Conservation (phyloP, 78 protist species). For the Speleostelium caveatum region DNA sequence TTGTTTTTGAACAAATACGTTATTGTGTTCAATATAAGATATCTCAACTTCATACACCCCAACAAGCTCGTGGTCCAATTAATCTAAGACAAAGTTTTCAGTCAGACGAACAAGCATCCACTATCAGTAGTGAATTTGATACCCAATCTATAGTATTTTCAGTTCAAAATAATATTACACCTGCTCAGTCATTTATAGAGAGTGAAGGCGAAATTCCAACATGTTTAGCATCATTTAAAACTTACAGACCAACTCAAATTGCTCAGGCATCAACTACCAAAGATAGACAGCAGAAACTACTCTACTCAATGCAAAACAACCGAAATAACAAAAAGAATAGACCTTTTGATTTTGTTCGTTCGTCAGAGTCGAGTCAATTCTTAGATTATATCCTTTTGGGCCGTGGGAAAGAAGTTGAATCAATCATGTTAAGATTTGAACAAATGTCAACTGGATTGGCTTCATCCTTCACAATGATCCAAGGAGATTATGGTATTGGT, state of each 20-base stretch:
- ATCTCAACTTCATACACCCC: no score
- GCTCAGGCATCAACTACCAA: conserved; percentile 50
- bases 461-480: conserved; percentile 30
- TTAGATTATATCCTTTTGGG: conserved; percentile 17
- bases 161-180: not conserved
- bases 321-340: not conserved
- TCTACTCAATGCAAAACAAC: not conserved
- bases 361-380: conserved; percentile 3
- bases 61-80: no score
- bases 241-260: conserved; percentile 6
- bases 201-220: not conserved
- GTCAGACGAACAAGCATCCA: not conserved
- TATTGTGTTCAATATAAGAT: conserved; percentile 22
- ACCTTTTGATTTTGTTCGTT: not conserved
- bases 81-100: not conserved
- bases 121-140: not conserved
- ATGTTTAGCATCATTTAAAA: conserved; percentile 11
- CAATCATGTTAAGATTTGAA: not conserved
- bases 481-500: conserved; percentile 48
- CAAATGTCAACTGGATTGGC: not conserved
- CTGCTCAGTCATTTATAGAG: no score
- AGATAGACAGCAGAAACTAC: conserved; percentile 8
- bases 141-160: not conserved
- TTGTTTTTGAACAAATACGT: conserved; percentile 7
- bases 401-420: conserved; percentile 17